Conservation (phyloP, 2,329 filamentous ascomycete species). For the Colletotrichum aenigma region DNA sequence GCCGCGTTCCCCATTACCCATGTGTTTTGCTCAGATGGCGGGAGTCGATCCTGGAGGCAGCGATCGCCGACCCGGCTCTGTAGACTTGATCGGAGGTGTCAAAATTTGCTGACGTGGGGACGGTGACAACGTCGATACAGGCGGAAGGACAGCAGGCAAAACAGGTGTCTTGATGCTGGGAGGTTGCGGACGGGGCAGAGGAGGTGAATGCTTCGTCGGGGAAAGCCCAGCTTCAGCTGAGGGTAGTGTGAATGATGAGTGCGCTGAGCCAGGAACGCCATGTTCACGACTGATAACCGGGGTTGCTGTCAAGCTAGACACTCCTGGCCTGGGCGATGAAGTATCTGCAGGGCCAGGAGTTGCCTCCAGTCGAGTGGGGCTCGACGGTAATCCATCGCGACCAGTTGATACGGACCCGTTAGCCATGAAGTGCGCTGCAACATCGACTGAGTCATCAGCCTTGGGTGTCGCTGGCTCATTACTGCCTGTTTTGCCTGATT, state of each 20-base stretch:
- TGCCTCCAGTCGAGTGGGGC: neutral
- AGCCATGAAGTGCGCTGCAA: neutral
- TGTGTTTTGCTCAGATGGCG: neutral
- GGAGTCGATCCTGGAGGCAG: neutral
- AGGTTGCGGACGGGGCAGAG: constrained; percentile 28
- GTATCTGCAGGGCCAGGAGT: constrained; percentile 2
- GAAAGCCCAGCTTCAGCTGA: constrained; percentile 53
- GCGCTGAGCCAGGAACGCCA: constrained; percentile 15
- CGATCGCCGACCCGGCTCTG: constrained; percentile 28
- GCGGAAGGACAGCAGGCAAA: constrained; percentile 57
- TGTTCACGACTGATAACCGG: constrained; percentile 19
- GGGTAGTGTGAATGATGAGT: constrained; percentile 26
- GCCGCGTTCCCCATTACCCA: neutral
- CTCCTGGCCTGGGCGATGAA: constrained; percentile 11
- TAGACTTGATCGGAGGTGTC: constrained; percentile 64
- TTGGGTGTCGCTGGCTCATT: constrained; percentile 3
- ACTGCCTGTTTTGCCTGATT: neutral
- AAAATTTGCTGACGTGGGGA: constrained; percentile 61
- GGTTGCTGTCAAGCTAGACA: constrained; percentile 16
- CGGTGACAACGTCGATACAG: constrained; percentile 61
- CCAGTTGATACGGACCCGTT: neutral
- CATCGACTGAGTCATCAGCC: neutral
- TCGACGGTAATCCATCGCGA: neutral
- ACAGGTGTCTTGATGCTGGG: constrained; percentile 9
- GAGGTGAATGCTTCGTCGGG: constrained; percentile 56